Percentiles rank a stretch among this genome's conserved stretches.
Evolutionary conservation across 352 stramenopile genomes (phyloP).

Genomic region (Blastocystis sp.): DNA sequence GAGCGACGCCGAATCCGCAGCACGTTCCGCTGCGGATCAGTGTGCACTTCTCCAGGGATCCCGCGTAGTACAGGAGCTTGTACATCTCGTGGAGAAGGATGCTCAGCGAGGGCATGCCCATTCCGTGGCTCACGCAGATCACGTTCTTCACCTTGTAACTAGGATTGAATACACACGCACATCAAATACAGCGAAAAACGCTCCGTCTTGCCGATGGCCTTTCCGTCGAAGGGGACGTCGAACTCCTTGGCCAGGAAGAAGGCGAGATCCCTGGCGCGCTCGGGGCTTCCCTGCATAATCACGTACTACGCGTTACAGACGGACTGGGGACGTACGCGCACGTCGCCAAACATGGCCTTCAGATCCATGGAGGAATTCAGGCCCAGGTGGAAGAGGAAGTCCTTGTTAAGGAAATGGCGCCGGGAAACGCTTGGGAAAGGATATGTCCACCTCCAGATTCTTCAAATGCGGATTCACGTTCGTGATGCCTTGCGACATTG

Average conservation of each 20-base stretch:
- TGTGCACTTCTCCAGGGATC: not conserved
- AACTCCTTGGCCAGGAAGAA: conserved; percentile 9
- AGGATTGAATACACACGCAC: not conserved
- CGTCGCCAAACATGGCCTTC: conserved; percentile 35
- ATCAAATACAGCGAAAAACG: conserved; percentile 42
- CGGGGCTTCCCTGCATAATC: conserved; percentile 57
- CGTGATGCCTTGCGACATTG: not conserved
- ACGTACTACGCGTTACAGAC: conserved; percentile 22
- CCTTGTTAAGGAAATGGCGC: not conserved
- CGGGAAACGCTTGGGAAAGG: not conserved
- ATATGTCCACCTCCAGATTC: conserved; percentile 38
- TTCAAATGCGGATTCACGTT: conserved; percentile 54
- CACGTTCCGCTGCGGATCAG: conserved; percentile 51
- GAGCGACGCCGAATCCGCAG: conserved; percentile 40
- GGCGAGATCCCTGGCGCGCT: conserved; percentile 19
- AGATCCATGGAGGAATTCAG: conserved; percentile 61
- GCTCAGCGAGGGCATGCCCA: conserved; percentile 50
- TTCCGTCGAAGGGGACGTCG: conserved; percentile 35
- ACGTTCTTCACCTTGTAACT: conserved; percentile 35
- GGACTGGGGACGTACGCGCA: conserved; percentile 1
- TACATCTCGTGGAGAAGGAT: conserved; percentile 61
- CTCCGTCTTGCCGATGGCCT: conserved; percentile 61
- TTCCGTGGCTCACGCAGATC: conserved; percentile 51
- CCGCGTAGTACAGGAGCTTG: conserved; percentile 50
- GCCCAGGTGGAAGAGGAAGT: conserved; percentile 52